Conservation (phyloP, 352 stramenopile species). For the Globisporangium heterothallicum region DNA sequence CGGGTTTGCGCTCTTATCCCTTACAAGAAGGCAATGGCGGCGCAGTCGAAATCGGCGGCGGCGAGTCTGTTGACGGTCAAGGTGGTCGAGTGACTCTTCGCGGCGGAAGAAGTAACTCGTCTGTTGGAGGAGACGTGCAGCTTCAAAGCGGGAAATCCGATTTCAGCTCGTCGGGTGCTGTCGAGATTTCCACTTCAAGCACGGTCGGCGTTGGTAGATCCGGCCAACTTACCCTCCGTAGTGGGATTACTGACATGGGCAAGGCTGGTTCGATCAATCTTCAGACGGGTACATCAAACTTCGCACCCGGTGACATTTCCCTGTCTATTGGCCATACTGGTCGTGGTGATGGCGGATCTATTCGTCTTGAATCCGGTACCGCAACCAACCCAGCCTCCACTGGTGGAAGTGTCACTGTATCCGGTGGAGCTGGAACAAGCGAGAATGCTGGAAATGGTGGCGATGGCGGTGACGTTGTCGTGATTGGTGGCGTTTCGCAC, state of each 20-base stretch:
- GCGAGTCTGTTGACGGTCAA: conserved; percentile 32
- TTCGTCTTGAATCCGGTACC: conserved; percentile 46
- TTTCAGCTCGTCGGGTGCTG: conserved; percentile 36
- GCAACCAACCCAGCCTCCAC: conserved; percentile 38
- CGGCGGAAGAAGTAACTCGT: conserved; percentile 35
- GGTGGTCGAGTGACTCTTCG: conserved; percentile 29
- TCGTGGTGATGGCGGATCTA: conserved; percentile 41
- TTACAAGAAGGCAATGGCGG: conserved; percentile 28
- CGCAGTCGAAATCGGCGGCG: conserved; percentile 24
- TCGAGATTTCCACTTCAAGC: conserved; percentile 31
- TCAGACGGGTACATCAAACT: conserved; percentile 34
- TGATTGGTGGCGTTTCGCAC: conserved; percentile 46
- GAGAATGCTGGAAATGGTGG: conserved; percentile 69
- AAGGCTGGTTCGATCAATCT: conserved; percentile 38
- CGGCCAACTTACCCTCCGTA: conserved; percentile 29
- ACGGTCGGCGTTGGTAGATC: conserved; percentile 36
- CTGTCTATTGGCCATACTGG: conserved; percentile 36
- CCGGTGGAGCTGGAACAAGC: conserved; percentile 45
- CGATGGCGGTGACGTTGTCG: conserved; percentile 45
- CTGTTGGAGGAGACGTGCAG: conserved; percentile 32
- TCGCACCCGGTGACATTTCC: conserved; percentile 29
- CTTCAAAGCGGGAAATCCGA: conserved; percentile 37
- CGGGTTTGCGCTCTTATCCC: conserved; percentile 27
- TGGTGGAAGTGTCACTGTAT: conserved; percentile 44
- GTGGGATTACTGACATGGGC: conserved; percentile 31